These are phyloP conservation scores for Phylloporus rhodoxanthus DNA, from an alignment of 768 basidiomycete species.

Conservation along the genomic window DNA sequence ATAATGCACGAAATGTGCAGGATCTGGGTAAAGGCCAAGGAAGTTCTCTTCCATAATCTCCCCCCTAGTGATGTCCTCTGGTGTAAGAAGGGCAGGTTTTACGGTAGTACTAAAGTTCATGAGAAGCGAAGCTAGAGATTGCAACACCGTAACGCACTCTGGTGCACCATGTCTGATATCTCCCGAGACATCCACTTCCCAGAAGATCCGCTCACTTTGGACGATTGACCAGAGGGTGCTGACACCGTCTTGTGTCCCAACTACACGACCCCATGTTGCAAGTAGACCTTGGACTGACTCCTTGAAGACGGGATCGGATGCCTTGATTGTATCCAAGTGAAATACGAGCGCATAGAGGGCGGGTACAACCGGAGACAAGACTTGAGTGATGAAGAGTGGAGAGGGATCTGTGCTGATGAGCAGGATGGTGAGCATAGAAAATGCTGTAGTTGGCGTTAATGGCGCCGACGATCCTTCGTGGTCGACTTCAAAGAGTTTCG, in stretches of 20 bases:
- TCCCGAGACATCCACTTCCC: conserved; percentile 55
- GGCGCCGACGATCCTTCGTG: neutral
- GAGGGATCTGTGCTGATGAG: conserved; percentile 77
- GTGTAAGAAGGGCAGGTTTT: conserved; percentile 44
- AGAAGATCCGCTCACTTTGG: conserved; percentile 42
- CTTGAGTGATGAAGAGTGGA: conserved; percentile 52
- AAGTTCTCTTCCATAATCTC: conserved; percentile 43
- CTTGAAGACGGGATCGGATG: conserved; percentile 59
- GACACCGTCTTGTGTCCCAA: conserved; percentile 46
- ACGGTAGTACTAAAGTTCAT: conserved; percentile 16
- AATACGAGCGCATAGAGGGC: conserved; percentile 60
- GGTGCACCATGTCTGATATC: conserved; percentile 36
- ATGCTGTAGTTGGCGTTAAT: conserved; percentile 34
- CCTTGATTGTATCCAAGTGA: conserved; percentile 47
- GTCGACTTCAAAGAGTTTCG: neutral
- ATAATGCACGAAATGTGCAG: conserved; percentile 59
- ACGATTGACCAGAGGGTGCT: conserved; percentile 57
- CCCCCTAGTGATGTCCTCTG: conserved; percentile 40
- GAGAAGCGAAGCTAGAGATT: neutral
- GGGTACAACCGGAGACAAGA: conserved; percentile 65
- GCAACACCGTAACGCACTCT: conserved; percentile 35
- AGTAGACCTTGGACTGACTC: conserved; percentile 58
- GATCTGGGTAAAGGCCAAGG: conserved; percentile 71
- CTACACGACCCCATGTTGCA: conserved; percentile 70
- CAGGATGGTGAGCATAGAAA: conserved; percentile 50